Percentiles rank a stretch among this genome's conserved stretches.
Evolutionary conservation across 441 rosid species (phyloP).

Genomic region (Arabidopsis lyrata): DNA sequence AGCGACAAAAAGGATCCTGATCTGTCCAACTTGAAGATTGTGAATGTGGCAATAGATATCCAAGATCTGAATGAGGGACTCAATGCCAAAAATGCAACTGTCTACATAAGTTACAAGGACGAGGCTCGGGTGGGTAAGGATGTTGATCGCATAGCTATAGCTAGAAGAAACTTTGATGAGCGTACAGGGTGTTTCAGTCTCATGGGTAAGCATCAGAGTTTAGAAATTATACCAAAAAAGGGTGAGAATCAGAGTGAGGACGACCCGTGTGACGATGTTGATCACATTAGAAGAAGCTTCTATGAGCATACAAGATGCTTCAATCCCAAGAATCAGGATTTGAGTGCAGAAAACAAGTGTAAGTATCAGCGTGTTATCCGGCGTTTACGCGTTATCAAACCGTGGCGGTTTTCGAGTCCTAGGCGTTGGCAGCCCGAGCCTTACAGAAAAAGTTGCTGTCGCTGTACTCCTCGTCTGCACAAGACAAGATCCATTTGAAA

Average conservation of each 20-base stretch:
- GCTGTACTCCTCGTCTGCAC: neutral
- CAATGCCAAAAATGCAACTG: conserved; percentile 8
- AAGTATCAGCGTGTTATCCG: neutral
- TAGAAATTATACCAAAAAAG: neutral
- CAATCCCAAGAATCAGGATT: neutral
- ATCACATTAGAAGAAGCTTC: neutral
- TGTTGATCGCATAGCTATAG: neutral
- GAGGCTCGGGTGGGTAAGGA: conserved; percentile 2
- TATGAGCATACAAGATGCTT: neutral
- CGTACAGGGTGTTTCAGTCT: neutral
- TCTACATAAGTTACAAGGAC: conserved; percentile 24
- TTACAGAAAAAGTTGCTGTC: neutral
- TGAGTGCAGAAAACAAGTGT: neutral
- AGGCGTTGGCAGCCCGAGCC: neutral
- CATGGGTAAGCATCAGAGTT: neutral
- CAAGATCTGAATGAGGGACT: conserved; percentile 1
- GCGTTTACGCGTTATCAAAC: neutral
- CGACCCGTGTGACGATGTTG: neutral
- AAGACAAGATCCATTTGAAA: conserved; percentile 18
- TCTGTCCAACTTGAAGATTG: conserved; percentile 1
- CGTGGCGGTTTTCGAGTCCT: neutral
- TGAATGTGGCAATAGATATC: neutral
- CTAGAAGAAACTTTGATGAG: neutral
- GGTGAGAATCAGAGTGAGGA: neutral
- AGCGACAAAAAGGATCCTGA: neutral